phyloP scores from a whole-genome alignment of 2,329 filamentous ascomycete genomes.

The Sporothrix humicola region DNA sequence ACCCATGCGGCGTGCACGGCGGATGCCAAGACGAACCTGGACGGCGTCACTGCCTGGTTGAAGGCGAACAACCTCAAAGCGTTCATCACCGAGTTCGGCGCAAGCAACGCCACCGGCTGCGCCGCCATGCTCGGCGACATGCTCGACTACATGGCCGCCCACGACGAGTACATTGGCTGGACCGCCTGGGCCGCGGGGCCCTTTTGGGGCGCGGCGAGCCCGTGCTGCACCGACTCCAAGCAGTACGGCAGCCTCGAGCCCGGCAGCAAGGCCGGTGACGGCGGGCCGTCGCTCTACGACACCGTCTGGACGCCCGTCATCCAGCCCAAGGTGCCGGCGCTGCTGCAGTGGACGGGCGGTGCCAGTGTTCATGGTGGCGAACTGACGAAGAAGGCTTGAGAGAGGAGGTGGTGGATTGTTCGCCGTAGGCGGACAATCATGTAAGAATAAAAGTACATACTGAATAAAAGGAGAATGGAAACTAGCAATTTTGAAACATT shows the following conservation, averaged over 20 bases:
- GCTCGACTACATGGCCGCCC: slow-evolving; percentile 54
- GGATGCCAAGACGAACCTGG: slow-evolving; percentile 48
- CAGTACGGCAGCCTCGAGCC: slow-evolving; percentile 55
- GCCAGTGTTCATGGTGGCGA: slow-evolving; percentile 31
- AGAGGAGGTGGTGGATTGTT: too few species aligned
- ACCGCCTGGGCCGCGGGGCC: slow-evolving; percentile 57
- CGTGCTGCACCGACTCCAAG: slow-evolving; percentile 48
- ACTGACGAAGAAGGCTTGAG: not conserved
- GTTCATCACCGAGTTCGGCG: slow-evolving; percentile 58
- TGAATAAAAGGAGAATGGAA: too few species aligned
- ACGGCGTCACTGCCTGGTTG: slow-evolving; percentile 53
- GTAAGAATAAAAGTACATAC: too few species aligned
- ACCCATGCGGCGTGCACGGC: slow-evolving; percentile 50
- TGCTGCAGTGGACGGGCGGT: slow-evolving; percentile 34
- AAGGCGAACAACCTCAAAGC: slow-evolving; percentile 53
- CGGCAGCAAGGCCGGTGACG: slow-evolving; percentile 51
- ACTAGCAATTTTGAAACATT: not conserved
- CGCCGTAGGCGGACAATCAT: too few species aligned
- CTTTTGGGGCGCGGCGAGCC: slow-evolving; percentile 52
- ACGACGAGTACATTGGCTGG: slow-evolving; percentile 57
- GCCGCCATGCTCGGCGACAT: slow-evolving; percentile 48
- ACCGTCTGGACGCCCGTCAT: slow-evolving; percentile 54
- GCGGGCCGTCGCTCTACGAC: slow-evolving; percentile 52
- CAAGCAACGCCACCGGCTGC: slow-evolving; percentile 52
- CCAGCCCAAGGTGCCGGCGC: slow-evolving; percentile 45